Base-by-base conservation (phyloP, 2,329 filamentous ascomycete genomes). In the Trichoderma atrobrunneum region DNA sequence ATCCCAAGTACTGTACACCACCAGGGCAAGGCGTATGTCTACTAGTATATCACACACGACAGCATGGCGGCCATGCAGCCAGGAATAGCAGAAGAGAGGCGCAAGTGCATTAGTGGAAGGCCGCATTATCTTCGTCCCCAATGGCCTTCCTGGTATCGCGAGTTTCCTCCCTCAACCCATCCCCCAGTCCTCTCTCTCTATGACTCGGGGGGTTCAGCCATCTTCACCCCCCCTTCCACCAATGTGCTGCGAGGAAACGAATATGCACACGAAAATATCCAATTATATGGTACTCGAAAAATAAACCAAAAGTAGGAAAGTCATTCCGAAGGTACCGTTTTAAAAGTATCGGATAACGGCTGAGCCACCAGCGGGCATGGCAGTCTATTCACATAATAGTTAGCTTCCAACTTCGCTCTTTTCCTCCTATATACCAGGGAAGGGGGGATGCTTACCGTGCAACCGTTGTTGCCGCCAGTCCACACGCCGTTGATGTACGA, bases 371-470 rank as follows among this genome's bases (percentile, higher is more conserved):
- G 75, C 60, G n/a, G 74, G 74, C 74, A 87, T 78, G 48, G 80
- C 81, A 36, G 85, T 85, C 86, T 88, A 70, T 64, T 65, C 57
- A 60, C 54, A 39, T 56, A 59, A 43, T 75, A 78, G 76, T 72
- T 39, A 62, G 56, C 30, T 54, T 56, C 24, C 8, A 0, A 24
- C 2, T 2, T 30, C 16, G 21, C 28, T 59, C 3, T 34, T 1
- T 59, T 43, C 8, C 7, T 34, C 6, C 5, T 34, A 16, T 16
- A 28, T 3, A 32, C 2, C 16, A 12, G 32, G 11, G 18, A 39
- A 51, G 3, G 2, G 12, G 36, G n/a, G 5, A 21, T 51, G 88
- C 92, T 87, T 90, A 96, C 93, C 65, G 94, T 97, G 89, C 94
- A 97, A 73, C 94, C 93, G 74, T 83, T 85, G 73, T 32, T 54